Percentiles rank a stretch among this genome's conserved stretches.
Conservation (phyloP, 2,329 filamentous ascomycete species). For the Aspergillus spinulosporus region DNA sequence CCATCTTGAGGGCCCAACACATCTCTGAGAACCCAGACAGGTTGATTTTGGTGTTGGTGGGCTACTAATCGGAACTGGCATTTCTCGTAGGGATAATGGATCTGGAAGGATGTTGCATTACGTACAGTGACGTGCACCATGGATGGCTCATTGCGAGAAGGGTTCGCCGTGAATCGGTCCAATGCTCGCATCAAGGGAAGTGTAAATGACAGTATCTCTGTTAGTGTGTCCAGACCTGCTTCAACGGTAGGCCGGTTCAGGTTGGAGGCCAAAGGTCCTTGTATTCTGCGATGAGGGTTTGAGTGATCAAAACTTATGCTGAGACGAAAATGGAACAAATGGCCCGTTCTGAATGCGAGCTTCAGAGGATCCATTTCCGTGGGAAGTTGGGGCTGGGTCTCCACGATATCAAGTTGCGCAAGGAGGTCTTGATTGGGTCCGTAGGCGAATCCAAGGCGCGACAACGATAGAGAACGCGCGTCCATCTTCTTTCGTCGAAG, state of each 20-base stretch:
- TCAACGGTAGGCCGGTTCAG: conserved; percentile 36
- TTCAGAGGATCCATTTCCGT: conserved; percentile 25
- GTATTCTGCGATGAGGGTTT: conserved; percentile 45
- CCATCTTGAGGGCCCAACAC: conserved; percentile 21
- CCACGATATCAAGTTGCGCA: conserved; percentile 35
- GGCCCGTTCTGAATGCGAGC: conserved; percentile 25
- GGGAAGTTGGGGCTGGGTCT: conserved; percentile 23
- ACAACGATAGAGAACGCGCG: conserved; percentile 36
- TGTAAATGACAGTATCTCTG: conserved; percentile 37
- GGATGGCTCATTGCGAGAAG: conserved; percentile 24
- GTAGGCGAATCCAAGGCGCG: conserved; percentile 38
- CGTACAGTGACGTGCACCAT: conserved; percentile 37
- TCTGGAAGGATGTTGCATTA: conserved; percentile 36
- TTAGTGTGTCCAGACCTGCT: conserved; percentile 31
- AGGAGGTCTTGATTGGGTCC: conserved; percentile 29
- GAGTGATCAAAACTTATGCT: conserved; percentile 36
- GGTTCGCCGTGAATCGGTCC: conserved; percentile 35
- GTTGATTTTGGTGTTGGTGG: conserved; percentile 28
- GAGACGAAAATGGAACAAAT: conserved; percentile 32
- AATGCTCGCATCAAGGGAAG: conserved; percentile 40
- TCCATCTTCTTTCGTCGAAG: conserved; percentile 37
- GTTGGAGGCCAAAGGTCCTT: conserved; percentile 38
- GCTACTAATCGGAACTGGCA: conserved; percentile 36
- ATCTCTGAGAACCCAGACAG: conserved; percentile 41
- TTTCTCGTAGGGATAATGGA: conserved; percentile 37